Conservation (phyloP, 768 basidiomycete species). For the Ramaria rubella region DNA sequence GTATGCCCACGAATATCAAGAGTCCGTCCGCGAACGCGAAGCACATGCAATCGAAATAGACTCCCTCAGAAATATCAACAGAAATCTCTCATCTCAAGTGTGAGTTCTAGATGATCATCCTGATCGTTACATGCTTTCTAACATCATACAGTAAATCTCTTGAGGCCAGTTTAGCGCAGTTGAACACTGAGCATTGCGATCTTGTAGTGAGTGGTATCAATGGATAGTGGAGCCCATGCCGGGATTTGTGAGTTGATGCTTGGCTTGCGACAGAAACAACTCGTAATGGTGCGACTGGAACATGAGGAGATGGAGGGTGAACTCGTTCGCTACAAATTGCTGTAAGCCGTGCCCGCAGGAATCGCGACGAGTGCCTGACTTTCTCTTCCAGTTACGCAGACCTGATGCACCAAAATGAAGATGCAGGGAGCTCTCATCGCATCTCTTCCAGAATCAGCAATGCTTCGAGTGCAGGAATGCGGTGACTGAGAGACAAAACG, state of each 20-base stretch:
- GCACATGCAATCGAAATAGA: slow-evolving; percentile 84
- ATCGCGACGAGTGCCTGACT: neutral
- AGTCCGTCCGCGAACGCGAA: slow-evolving; percentile 66
- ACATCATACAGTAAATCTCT: slow-evolving; percentile 59
- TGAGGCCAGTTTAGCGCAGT: slow-evolving; percentile 68
- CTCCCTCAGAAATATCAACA: slow-evolving; percentile 71
- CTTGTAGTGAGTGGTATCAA: slow-evolving; percentile 48
- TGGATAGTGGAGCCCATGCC: too few species aligned
- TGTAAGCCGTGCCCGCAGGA: slow-evolving; percentile 46
- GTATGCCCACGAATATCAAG: slow-evolving; percentile 85
- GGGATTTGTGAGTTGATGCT: too few species aligned
- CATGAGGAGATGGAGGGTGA: slow-evolving; percentile 93
- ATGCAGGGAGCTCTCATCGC: slow-evolving; percentile 62
- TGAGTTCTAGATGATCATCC: slow-evolving; percentile 33
- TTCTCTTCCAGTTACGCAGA: slow-evolving; percentile 47
- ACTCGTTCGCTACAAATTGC: slow-evolving; percentile 87
- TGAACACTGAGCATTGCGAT: slow-evolving; percentile 79
- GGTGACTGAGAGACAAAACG: neutral
- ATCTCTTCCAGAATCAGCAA: too few species aligned
- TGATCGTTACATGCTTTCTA: neutral
- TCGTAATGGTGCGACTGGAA: slow-evolving; percentile 81
- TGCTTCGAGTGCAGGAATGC: neutral
- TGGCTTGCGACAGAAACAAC: slow-evolving; percentile 60
- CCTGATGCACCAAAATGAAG: slow-evolving; percentile 71
- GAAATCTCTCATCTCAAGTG: slow-evolving; percentile 72